These are phyloP conservation scores for Pachysandra terminalis DNA, from an alignment of 164 flowering plant species.

Conservation along the genomic window DNA sequence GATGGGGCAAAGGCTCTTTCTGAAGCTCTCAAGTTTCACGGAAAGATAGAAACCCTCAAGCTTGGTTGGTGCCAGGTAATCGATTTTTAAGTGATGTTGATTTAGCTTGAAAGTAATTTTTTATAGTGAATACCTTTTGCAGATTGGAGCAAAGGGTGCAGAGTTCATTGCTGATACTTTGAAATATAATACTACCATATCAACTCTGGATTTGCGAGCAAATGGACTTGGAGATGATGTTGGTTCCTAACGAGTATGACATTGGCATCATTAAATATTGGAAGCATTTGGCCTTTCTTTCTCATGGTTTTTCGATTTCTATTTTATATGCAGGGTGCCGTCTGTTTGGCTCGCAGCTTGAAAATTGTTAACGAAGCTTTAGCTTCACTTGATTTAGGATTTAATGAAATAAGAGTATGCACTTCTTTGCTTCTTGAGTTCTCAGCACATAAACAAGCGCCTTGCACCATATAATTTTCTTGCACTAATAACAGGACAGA, in stretches of 20 bases:
- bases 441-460: not conserved
- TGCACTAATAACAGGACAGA: conserved; percentile 52
- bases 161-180: conserved; percentile 79
- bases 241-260: conserved; percentile 18
- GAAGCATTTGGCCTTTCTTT: not conserved
- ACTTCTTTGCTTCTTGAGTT: not conserved
- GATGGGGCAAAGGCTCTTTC: conserved; percentile 84
- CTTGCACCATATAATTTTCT: not conserved
- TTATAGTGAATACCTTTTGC: conserved; percentile 19
- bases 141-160: conserved; percentile 92
- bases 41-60: conserved; percentile 75
- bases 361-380: conserved; percentile 92
- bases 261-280: not conserved
- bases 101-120: not conserved
- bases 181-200: conserved; percentile 80
- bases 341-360: conserved; percentile 80
- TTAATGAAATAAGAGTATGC: conserved; percentile 90
- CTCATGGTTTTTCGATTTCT: conserved; percentile 5
- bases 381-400: conserved; percentile 78
- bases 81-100: not conserved
- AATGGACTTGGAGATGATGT: conserved; percentile 94
- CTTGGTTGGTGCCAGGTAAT: conserved; percentile 99
- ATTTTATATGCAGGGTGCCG: conserved; percentile 64
- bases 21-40: conserved; percentile 90
- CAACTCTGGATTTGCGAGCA: conserved; percentile 79